Evolutionary conservation across 116 monocot genomes (phyloP).

Genomic region (Posidonia oceanica): DNA sequence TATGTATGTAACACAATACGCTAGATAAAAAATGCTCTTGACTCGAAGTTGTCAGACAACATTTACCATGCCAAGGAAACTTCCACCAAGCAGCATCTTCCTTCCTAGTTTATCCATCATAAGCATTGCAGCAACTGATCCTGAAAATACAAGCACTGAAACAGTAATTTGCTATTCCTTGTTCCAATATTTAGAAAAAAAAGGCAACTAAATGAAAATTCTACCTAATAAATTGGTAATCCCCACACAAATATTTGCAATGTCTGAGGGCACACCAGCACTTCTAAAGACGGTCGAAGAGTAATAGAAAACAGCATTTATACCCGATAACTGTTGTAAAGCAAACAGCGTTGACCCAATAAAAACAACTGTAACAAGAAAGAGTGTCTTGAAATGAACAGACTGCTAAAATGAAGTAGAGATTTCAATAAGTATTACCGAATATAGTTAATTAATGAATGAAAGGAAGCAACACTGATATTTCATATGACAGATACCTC

Average conservation of each 20-base stretch:
- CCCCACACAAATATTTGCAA: conserved; percentile 81
- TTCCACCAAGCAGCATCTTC: conserved; percentile 63
- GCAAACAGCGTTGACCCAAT: conserved; percentile 95
- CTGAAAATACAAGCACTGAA: conserved; percentile 17
- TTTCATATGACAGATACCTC: conserved; percentile 26
- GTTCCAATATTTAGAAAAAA: background rate
- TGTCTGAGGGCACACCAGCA: conserved; percentile 69
- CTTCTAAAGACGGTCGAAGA: conserved; percentile 81
- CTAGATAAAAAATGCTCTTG: too few species aligned
- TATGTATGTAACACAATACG: background rate
- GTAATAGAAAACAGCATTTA: conserved; percentile 98
- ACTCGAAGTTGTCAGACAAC: background rate
- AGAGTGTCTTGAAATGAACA: conserved; percentile 45
- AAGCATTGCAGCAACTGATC: conserved; percentile 74
- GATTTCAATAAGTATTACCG: background rate
- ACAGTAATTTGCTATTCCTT: background rate
- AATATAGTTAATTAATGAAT: background rate
- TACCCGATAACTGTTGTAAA: conserved; percentile 98
- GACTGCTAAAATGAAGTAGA: background rate
- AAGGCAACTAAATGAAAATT: background rate
- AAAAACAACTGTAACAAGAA: conserved; percentile 86
- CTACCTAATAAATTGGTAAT: conserved; percentile 78
- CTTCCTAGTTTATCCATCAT: conserved; percentile 96
- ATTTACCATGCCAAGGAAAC: conserved; percentile 88
- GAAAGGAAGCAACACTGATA: background rate